Evolutionary conservation across 2,329 filamentous ascomycete species (phyloP), one percentile per base, ranked within the genome.

Genomic region (Amesomyces nigricolor): DNA sequence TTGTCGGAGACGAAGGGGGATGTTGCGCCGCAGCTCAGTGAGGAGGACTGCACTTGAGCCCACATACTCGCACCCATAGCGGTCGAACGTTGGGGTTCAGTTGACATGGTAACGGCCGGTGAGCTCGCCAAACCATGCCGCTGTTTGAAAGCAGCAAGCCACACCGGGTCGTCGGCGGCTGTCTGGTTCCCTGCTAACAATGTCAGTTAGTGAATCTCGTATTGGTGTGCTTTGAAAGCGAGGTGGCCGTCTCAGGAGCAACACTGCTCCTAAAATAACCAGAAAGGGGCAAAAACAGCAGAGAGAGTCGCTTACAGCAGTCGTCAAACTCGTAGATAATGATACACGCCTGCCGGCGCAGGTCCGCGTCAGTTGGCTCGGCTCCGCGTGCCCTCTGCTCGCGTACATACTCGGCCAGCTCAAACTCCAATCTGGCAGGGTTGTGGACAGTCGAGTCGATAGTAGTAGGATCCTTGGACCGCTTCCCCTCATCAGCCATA

Each of bases 321-420:
- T 85, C 81, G 51, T 84, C 80, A 56, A 75, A 78, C 46, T 82
- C 80, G 66, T 82, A 85, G 19, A 85, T 81, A 61, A 85, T 81
- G 50, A 82, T 73, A 58, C 82, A 76, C 19, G 81, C 81, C 61
- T 83, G 73, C 29, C 70, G 71, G 62, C 83, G 81, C 39, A 86
- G 66, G 45, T 80, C 77, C 2, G 73, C 73, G 57, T 85, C 79
- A 0, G 74, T 73, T 0, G 79, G 77, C 47, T 78, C 74, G 1
- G 73, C 63, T 1, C 80, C 78, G 13, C 72, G 62, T 0, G 71
- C 65, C 14, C 73, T 68, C 60, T 79, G 77, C 2, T 68, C 60
- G 5, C 70, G 71, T 35, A 81, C 68, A 63, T 76, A 85, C 43
- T 80, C 76, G 10, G 72, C 75, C 32, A 86, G 66, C 62, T 84